A percentile compares a stretch with the other conserved stretches of the same genome.
Evolutionary conservation across 75 land plant species (phyloP).

Genomic region (Selaginella moellendorffii): DNA sequence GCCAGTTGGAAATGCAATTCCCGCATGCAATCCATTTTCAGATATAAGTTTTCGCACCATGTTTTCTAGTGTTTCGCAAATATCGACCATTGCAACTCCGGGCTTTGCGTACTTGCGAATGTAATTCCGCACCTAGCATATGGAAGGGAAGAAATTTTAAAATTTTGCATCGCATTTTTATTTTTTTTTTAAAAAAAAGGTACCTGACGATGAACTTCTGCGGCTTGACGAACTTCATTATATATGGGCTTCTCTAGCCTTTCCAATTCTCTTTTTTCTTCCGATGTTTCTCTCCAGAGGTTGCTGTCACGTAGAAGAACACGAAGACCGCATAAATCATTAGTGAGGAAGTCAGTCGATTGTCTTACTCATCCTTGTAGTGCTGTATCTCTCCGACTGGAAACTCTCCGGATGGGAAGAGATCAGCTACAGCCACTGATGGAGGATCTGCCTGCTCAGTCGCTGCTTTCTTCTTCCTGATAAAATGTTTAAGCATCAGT

Average conservation of each 20-base stretch:
- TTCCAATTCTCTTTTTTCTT: slow-evolving; percentile 87
- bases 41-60: slow-evolving; percentile 80
- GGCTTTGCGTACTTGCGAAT: slow-evolving; percentile 76
- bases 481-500: neutral
- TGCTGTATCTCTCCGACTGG: slow-evolving; percentile 97
- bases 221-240: slow-evolving; percentile 83
- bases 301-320: too few relatives aligned
- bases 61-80: slow-evolving; percentile 94
- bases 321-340: too few relatives aligned
- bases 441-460: slow-evolving; percentile 91
- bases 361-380: slow-evolving; percentile 85
- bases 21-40: slow-evolving; percentile 91
- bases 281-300: slow-evolving; percentile 87
- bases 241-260: slow-evolving; percentile 86
- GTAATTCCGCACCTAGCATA: slow-evolving; percentile 95
- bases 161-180: too few relatives aligned
- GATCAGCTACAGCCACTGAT: slow-evolving; percentile 64
- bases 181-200: too few relatives aligned
- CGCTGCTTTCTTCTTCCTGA: slow-evolving; percentile 43
- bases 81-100: slow-evolving; percentile 76
- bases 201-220: slow-evolving; percentile 99
- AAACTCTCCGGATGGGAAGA: slow-evolving; percentile 87
- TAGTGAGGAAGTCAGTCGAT: neutral
- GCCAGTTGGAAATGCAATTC: slow-evolving; percentile 97
- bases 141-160: too few relatives aligned